Evolutionary conservation across 2,329 filamentous ascomycete species (phyloP).

Genomic region (Pleomassaria siparia): DNA sequence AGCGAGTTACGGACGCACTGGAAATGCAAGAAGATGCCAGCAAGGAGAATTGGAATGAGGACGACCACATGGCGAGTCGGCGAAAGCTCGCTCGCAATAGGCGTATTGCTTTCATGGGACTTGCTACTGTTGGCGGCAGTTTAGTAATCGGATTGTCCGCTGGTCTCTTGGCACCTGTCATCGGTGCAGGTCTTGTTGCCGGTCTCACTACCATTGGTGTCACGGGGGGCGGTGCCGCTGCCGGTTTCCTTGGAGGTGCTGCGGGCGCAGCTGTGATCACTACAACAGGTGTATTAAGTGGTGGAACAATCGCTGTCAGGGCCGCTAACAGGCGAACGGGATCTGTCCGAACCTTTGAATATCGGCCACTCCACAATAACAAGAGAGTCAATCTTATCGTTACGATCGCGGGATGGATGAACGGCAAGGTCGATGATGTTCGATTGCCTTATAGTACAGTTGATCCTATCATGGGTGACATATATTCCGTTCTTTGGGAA

Average conservation of each 20-base stretch:
- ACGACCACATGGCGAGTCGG: constrained; percentile 85
- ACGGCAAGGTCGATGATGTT: constrained; percentile 94
- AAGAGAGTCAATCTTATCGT: constrained; percentile 95
- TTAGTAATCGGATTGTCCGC: constrained; percentile 94
- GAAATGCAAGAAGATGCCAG: constrained; percentile 96
- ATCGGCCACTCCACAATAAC: constrained; percentile 94
- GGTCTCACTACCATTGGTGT: constrained; percentile 96
- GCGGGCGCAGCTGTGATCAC: constrained; percentile 95
- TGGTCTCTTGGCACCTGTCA: constrained; percentile 86
- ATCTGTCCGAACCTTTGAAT: constrained; percentile 94
- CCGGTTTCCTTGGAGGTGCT: constrained; percentile 86
- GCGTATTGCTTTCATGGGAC: constrained; percentile 91
- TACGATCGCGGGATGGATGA: constrained; percentile 97
- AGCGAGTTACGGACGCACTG: constrained; percentile 90
- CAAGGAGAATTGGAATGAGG: constrained; percentile 97
- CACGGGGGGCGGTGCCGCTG: constrained; percentile 78
- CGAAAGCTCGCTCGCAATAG: constrained; percentile 79
- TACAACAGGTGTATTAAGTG: constrained; percentile 81
- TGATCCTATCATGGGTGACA: constrained; percentile 95
- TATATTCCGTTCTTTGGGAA: constrained; percentile 97
- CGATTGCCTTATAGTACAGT: constrained; percentile 94
- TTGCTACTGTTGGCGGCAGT: constrained; percentile 93
- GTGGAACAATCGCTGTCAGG: constrained; percentile 80
- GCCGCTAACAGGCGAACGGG: constrained; percentile 88
- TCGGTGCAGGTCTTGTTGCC: constrained; percentile 89